Conservation (phyloP, 148 eudicot genomes). For the Nyssa sinensis region DNA sequence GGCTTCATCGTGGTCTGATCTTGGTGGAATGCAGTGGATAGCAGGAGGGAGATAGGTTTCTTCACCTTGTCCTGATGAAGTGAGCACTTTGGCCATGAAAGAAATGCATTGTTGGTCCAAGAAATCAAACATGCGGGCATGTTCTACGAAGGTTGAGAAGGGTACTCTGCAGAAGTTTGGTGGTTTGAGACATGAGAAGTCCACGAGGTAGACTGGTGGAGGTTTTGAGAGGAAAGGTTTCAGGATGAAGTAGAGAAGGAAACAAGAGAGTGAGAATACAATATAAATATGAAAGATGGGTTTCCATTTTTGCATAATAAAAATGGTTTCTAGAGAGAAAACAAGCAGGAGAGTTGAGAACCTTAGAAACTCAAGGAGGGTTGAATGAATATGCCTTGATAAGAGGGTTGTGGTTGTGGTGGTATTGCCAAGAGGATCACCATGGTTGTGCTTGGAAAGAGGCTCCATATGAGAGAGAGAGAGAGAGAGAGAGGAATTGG, state of each 20-base stretch:
- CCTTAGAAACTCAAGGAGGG: slow-evolving; percentile 22
- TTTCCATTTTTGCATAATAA: slow-evolving; percentile 32
- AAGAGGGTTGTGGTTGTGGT: slow-evolving; percentile 7
- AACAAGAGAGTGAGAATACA: slow-evolving; percentile 16
- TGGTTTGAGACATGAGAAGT: slow-evolving; percentile 67
- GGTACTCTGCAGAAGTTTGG: slow-evolving; percentile 62
- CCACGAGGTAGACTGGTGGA: slow-evolving; percentile 49
- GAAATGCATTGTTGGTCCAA: slow-evolving; percentile 39
- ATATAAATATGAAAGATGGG: slow-evolving; percentile 33
- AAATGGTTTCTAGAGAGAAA: slow-evolving; percentile 28
- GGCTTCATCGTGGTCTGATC: slow-evolving; percentile 43
- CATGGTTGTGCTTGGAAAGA: neutral
- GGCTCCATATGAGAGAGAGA: neutral
- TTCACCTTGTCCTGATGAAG: slow-evolving; percentile 62
- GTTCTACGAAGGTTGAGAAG: slow-evolving; percentile 50
- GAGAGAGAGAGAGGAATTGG: neutral
- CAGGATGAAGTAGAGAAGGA: slow-evolving; percentile 16
- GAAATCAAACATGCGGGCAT: slow-evolving; percentile 24
- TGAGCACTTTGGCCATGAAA: slow-evolving; percentile 57
- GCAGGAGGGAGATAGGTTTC: slow-evolving; percentile 72
- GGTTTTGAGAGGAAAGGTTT: slow-evolving; percentile 21
- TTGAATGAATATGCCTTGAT: slow-evolving; percentile 4
- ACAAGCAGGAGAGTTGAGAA: slow-evolving; percentile 25
- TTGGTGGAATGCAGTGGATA: slow-evolving; percentile 62
- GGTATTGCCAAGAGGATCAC: slow-evolving; percentile 7